Evolutionary conservation across 441 rosid species (phyloP).

Genomic region (Daphne laureola): DNA sequence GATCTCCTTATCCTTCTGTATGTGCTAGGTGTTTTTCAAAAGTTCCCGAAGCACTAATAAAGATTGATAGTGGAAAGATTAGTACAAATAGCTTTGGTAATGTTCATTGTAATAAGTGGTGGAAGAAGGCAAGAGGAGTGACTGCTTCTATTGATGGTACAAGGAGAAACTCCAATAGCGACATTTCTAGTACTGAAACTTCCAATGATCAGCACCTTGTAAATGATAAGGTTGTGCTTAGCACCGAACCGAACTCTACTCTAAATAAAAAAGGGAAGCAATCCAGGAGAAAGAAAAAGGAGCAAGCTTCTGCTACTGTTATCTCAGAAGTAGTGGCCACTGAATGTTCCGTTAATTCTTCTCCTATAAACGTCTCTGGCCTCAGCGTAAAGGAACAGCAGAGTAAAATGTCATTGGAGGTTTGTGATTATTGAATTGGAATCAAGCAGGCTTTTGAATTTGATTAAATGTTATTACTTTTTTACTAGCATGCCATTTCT

Average conservation of each 20-base stretch:
- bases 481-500: constrained; percentile 25
- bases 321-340: constrained; percentile 20
- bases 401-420: constrained; percentile 33
- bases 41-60: constrained; percentile 19
- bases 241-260: constrained; percentile 18
- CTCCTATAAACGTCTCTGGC: constrained; percentile 18
- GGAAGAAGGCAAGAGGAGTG: constrained; percentile 35
- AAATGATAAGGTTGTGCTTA: constrained; percentile 19
- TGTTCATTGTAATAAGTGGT: constrained; percentile 24
- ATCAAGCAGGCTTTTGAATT: constrained; percentile 8
- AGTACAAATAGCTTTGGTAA: constrained; percentile 14
- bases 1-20: constrained; percentile 18
- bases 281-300: constrained; percentile 37
- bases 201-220: constrained; percentile 23
- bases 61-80: constrained; percentile 14
- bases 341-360: constrained; percentile 18
- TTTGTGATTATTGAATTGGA: constrained; percentile 18
- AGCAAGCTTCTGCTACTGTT: constrained; percentile 20
- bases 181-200: constrained; percentile 18
- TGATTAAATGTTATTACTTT: constrained; percentile 12
- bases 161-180: constrained; percentile 11
- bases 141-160: constrained; percentile 20
- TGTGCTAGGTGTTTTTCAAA: constrained; percentile 37
- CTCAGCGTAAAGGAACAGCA: constrained; percentile 18
- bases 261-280: constrained; percentile 28